Percentiles rank a stretch among this genome's conserved stretches.
These are phyloP conservation scores for Magnolia sinica DNA, from an alignment of 164 flowering plant species.

Conservation along the genomic window DNA sequence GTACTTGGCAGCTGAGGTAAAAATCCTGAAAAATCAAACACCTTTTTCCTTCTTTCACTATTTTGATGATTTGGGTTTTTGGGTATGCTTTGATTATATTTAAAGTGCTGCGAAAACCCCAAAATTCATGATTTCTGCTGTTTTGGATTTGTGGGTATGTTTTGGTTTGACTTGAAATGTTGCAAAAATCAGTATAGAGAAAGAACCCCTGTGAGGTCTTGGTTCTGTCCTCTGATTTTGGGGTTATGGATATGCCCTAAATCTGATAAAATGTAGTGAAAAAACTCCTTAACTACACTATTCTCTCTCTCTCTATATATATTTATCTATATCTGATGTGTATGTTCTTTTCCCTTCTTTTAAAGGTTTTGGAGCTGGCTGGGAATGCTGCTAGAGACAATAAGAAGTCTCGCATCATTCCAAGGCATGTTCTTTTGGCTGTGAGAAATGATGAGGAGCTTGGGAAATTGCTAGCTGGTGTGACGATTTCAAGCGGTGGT, in stretches of 20 bases:
- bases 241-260: neutral
- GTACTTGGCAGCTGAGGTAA: conserved; percentile 62
- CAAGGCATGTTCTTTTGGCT: conserved; percentile 35
- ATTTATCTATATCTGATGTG: neutral
- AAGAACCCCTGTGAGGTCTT: no score
- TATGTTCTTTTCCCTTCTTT: neutral
- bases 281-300: neutral
- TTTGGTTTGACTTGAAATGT: no score
- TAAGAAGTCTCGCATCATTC: conserved; percentile 36
- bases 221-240: no score
- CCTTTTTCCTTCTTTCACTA: neutral
- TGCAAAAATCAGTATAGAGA: no score
- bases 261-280: neutral
- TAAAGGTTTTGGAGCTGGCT: conserved; percentile 36
- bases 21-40: neutral
- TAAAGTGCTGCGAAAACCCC: no score
- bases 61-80: no score
- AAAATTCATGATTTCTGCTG: no score
- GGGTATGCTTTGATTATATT: no score
- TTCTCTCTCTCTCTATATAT: neutral
- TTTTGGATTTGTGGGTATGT: no score
- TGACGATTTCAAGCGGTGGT: conserved; percentile 33
- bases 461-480: conserved; percentile 28
- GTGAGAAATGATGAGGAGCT: conserved; percentile 38
- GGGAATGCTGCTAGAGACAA: conserved; percentile 43